These are phyloP conservation scores for Artemisia tridentata DNA, from an alignment of 129 eudicot species.

Conservation along the genomic window DNA sequence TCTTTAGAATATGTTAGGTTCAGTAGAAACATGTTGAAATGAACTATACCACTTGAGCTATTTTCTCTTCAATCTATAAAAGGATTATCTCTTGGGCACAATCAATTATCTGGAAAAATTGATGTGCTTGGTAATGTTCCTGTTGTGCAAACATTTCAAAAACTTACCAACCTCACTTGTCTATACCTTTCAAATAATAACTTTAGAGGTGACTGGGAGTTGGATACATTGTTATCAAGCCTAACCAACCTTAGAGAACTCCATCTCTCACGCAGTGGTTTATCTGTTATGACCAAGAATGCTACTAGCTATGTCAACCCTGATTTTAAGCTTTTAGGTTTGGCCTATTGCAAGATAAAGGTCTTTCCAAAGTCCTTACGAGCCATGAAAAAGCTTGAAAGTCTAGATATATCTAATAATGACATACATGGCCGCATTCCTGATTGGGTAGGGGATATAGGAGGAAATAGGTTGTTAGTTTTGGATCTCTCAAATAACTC, in stretches of 20 bases:
- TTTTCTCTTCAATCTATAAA: background rate
- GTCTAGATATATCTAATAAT: background rate
- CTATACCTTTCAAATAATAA: slow-evolving; percentile 19
- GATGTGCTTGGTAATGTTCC: background rate
- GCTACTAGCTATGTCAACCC: slow-evolving; percentile 3
- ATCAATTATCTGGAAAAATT: background rate
- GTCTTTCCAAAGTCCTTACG: slow-evolving; percentile 1
- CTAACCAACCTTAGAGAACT: background rate
- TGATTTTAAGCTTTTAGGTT: background rate
- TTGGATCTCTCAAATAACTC: too few relatives aligned
- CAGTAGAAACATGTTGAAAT: background rate
- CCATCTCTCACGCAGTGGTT: background rate
- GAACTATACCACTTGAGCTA: background rate
- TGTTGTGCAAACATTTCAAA: background rate
- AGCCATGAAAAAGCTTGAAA: background rate
- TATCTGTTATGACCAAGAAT: background rate
- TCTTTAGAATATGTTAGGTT: background rate
- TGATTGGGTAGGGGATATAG: background rate
- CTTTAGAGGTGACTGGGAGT: slow-evolving; percentile 2
- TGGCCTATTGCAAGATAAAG: slow-evolving; percentile 13
- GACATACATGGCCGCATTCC: background rate
- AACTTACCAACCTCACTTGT: background rate
- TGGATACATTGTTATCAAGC: slow-evolving; percentile 16
- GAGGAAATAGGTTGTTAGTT: too few relatives aligned
- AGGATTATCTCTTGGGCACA: background rate